Evolutionary conservation across 2,329 filamentous ascomycete species (phyloP).

Genomic region (Ascochyta clinopodiicola): DNA sequence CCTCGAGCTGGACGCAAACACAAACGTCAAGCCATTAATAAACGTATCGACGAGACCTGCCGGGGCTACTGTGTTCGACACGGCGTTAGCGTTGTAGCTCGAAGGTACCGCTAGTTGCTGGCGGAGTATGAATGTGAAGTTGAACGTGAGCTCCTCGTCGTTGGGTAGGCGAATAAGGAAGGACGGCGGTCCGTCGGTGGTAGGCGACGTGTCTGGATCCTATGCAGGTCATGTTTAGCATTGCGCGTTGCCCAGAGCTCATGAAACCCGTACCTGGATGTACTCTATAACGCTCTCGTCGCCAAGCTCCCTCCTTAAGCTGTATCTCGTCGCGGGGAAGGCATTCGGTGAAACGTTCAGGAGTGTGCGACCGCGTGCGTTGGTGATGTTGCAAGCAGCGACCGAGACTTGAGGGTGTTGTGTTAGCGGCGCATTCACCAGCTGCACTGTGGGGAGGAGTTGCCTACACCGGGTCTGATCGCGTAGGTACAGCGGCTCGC

Average conservation of each 20-base stretch:
- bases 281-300: constrained; percentile 85
- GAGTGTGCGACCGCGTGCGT: constrained; percentile 76
- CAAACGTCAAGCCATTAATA: constrained; percentile 89
- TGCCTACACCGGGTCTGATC: constrained; percentile 88
- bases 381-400: constrained; percentile 81
- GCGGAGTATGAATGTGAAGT: constrained; percentile 85
- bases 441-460: neutral
- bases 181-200: constrained; percentile 59
- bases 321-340: constrained; percentile 82
- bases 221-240: constrained; percentile 48
- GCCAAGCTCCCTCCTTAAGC: constrained; percentile 72
- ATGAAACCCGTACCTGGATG: constrained; percentile 71
- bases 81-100: constrained; percentile 50
- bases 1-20: constrained; percentile 82
- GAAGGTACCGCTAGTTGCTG: constrained; percentile 56
- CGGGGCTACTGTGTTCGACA: constrained; percentile 57
- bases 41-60: constrained; percentile 67
- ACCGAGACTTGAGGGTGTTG: constrained; percentile 73
- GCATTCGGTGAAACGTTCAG: constrained; percentile 83
- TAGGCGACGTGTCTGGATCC: constrained; percentile 72
- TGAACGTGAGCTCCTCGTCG: constrained; percentile 91
- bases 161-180: constrained; percentile 88
- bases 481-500: constrained; percentile 78
- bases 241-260: neutral
- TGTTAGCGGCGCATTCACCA: constrained; percentile 28